phyloP scores from a whole-genome alignment of 176 grass and related monocot species.

The Triticum aestivum region DNA sequence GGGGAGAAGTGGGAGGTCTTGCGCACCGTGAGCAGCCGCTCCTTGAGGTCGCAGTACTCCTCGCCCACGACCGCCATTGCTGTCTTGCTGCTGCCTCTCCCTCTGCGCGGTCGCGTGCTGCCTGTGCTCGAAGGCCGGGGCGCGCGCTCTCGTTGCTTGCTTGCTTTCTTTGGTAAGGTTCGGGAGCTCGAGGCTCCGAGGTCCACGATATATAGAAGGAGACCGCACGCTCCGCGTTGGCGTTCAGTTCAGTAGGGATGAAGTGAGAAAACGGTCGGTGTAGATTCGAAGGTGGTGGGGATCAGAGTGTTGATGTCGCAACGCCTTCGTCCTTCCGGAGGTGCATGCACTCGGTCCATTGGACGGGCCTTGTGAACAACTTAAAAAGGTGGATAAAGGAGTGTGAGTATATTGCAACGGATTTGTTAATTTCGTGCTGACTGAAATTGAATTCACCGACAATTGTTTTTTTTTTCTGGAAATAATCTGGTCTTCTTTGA shows the following conservation, averaged over 20 bases:
- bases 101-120: neutral
- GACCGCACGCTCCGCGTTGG: neutral
- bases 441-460: no score
- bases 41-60: constrained; percentile 68
- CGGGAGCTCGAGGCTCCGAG: neutral
- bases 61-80: constrained; percentile 49
- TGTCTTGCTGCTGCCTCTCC: neutral
- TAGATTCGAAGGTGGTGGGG: constrained; percentile 17
- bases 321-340: neutral
- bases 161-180: neutral
- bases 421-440: no score
- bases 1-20: constrained; percentile 87
- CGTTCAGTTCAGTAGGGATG: neutral
- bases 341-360: neutral
- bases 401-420: no score
- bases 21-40: constrained; percentile 83
- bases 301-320: constrained; percentile 5
- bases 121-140: neutral
- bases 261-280: constrained; percentile 24
- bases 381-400: no score
- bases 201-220: neutral
- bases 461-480: no score
- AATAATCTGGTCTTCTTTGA: no score
- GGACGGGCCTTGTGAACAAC: no score
- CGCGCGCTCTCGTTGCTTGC: neutral